These are phyloP conservation scores for Haematococcus lacustris DNA, from an alignment of 139 green algal species.

Conservation along the genomic window DNA sequence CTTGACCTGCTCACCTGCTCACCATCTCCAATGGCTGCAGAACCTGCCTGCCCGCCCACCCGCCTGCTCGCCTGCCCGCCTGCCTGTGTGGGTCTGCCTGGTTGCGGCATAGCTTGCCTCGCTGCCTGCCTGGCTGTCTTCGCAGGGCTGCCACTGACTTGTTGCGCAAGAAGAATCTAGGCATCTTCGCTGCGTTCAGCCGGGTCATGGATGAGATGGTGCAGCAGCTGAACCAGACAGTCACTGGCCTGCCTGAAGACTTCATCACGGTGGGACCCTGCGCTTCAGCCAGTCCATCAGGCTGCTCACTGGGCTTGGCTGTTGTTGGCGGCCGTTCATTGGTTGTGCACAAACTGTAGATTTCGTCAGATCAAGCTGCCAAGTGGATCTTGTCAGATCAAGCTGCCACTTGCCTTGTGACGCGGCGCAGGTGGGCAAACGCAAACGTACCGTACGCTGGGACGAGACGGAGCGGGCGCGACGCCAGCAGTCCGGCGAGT, in stretches of 20 bases:
- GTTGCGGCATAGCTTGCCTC: too few relatives aligned
- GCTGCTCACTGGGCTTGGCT: not conserved
- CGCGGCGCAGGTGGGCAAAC: conserved; percentile 15
- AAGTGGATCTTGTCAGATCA: not conserved
- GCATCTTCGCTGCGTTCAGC: not conserved
- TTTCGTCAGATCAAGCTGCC: not conserved
- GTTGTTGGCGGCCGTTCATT: not conserved
- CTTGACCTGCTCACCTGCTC: not conserved
- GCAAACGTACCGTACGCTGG: conserved; percentile 23
- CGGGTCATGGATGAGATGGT: not conserved
- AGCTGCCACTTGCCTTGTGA: not conserved
- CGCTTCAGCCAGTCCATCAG: too few relatives aligned
- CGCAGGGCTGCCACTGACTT: conserved; percentile 6
- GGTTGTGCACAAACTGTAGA: not conserved
- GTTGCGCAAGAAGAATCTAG: conserved; percentile 8
- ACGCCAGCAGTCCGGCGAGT: conserved; percentile 8
- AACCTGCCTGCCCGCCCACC: not conserved
- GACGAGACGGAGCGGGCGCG: conserved; percentile 10
- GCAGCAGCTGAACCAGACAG: conserved; percentile 4
- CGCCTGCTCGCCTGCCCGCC: too few relatives aligned
- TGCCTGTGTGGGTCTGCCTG: not conserved
- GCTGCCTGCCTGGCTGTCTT: not conserved
- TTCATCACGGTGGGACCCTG: conserved; percentile 4
- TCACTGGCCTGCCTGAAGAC: conserved; percentile 2
- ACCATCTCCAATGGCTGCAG: not conserved